phyloP scores from a whole-genome alignment of 2,329 filamentous ascomycete genomes.

The Dothideomycetes sp. region DNA sequence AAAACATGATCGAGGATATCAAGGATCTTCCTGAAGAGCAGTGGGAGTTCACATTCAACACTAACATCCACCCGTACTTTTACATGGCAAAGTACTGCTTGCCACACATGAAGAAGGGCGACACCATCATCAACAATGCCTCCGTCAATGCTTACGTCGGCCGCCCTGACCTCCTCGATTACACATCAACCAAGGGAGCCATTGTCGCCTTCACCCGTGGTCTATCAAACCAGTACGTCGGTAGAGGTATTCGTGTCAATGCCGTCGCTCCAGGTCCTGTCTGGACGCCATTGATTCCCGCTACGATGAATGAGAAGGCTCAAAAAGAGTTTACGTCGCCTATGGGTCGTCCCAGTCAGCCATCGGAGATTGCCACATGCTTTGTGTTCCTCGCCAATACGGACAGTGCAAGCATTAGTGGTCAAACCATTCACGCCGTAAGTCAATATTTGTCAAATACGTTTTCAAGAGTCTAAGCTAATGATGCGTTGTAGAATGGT shows the following conservation, averaged over 20 bases:
- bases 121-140: constrained; percentile 75
- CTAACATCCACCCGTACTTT: constrained; percentile 75
- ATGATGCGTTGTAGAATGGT: constrained; percentile 31
- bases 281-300: constrained; percentile 65
- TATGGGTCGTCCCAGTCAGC: constrained; percentile 69
- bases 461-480: background rate
- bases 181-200: constrained; percentile 69
- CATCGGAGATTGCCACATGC: constrained; percentile 70
- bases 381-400: constrained; percentile 69
- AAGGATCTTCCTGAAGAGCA: constrained; percentile 64
- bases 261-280: constrained; percentile 68
- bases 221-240: constrained; percentile 62
- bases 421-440: constrained; percentile 54
- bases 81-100: constrained; percentile 69
- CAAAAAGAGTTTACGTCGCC: constrained; percentile 63
- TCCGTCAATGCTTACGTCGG: constrained; percentile 78
- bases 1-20: constrained; percentile 65
- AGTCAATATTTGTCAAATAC: background rate
- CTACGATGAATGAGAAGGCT: constrained; percentile 59
- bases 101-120: constrained; percentile 62
- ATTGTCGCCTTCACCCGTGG: constrained; percentile 70
- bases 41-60: constrained; percentile 70
- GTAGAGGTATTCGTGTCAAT: constrained; percentile 65
- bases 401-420: constrained; percentile 64
- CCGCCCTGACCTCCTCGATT: constrained; percentile 69